phyloP scores from a whole-genome alignment of 148 eudicot genomes.

The Dysphania ambrosioides region DNA sequence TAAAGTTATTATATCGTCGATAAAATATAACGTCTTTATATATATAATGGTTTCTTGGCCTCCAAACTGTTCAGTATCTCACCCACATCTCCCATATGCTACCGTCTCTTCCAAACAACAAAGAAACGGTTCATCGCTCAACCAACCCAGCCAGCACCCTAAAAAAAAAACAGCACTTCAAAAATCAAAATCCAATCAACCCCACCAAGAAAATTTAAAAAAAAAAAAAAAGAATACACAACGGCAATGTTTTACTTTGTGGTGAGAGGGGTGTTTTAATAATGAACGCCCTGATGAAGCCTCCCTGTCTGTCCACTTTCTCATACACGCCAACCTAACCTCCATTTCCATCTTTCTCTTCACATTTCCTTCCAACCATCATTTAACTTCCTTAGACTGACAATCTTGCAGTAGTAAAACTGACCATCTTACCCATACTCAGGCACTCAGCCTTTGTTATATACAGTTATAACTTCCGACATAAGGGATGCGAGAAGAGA shows the following conservation, averaged over 20 bases:
- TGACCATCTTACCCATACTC: too few species aligned
- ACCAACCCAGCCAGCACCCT: background rate
- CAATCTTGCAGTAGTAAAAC: too few species aligned
- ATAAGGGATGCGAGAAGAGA: conserved; percentile 52
- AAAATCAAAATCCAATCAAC: background rate
- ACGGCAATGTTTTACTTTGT: conserved; percentile 14
- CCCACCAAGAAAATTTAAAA: conserved; percentile 3
- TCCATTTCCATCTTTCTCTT: conserved; percentile 1
- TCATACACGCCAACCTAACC: conserved; percentile 3
- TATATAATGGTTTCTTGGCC: too few species aligned
- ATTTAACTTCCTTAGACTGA: too few species aligned
- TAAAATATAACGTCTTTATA: too few species aligned
- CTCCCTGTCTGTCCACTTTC: background rate
- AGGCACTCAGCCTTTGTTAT: too few species aligned
- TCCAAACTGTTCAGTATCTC: background rate
- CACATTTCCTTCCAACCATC: background rate
- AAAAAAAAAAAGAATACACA: background rate
- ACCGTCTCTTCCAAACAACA: background rate
- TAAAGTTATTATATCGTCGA: too few species aligned
- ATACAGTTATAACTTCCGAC: background rate
- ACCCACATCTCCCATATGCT: background rate
- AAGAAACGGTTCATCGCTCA: background rate
- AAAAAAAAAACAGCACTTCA: background rate
- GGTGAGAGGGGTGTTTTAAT: background rate
- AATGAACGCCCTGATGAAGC: too few species aligned